Base-by-base conservation (phyloP, 495 filamentous ascomycete species). In the Barbatosphaeria neglecta region DNA sequence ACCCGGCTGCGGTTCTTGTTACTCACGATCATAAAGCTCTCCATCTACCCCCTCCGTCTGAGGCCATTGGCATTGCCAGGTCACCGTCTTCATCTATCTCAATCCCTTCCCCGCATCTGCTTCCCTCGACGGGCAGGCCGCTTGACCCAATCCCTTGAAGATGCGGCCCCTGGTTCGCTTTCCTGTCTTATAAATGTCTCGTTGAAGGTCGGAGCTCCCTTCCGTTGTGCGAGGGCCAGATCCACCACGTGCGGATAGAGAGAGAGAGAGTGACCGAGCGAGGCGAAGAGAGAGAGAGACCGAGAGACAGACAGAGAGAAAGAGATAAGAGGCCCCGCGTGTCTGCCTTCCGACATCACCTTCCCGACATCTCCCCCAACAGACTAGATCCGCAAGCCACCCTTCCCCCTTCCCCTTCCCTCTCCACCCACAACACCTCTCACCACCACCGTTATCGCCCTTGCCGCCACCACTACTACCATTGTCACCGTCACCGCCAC, bases 1-100 rank as follows among this genome's bases (percentile, higher is more conserved):
- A 19, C 41, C 49, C 50, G 49, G 41, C 54, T n/a, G n/a, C 54
- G 42, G 49, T 49, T 45, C 43, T 43, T 52, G 44, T 37, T 22
- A 38, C 43, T 50, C 22, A n/a, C 39, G 22, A 45, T 41, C 49
- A 56, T 45, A 53, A 53, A 40, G 22, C 41, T 43, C 22, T 17
- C 51, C 43, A 7, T 20, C 28, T 19, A 17, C 49, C 50, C 50
- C 51, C n/a, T n/a, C n/a, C 43, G 20, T 41, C 39, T 23, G 15
- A 22, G n/a, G n/a, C n/a, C 15, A 22, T 41, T 41, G 20, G 39
- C 20, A 19, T 41, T 41, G 19, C 22, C 39, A 24, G 20, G 16
- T 41, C 39, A 41, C 20, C 22, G 13, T 35, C 31, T n/a, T 35
- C 31, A 35, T 41, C 39, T 41, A n/a, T 41, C 39, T 24, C 20